Evolutionary conservation across 2,329 filamentous ascomycete genomes (phyloP).

Genomic region (Aspergillus brunneoviolaceus): DNA sequence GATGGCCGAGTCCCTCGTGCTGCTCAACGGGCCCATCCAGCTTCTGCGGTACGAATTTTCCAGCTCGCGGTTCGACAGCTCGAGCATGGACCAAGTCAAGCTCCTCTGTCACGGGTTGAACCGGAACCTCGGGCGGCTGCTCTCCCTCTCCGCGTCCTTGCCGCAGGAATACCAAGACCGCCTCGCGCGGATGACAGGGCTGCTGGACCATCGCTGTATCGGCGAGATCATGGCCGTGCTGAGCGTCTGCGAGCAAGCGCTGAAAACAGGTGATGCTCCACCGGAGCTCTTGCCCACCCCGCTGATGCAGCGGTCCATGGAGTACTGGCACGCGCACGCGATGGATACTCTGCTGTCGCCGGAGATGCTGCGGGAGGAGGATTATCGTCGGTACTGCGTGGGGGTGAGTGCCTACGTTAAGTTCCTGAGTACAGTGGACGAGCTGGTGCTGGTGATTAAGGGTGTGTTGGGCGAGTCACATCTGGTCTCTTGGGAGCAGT

Average conservation of each 20-base stretch:
- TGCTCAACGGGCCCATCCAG: constrained; percentile 35
- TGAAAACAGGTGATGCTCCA: constrained; percentile 50
- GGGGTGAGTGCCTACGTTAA: constrained; percentile 47
- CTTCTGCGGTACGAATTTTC: constrained; percentile 42
- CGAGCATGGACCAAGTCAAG: constrained; percentile 33
- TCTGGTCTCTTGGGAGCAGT: constrained; percentile 21
- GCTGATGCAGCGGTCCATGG: constrained; percentile 39
- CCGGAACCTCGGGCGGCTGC: constrained; percentile 37
- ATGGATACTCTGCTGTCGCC: constrained; percentile 29
- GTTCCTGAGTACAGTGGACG: constrained; percentile 47
- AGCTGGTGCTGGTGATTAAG: constrained; percentile 48
- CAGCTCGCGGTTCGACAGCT: constrained; percentile 38
- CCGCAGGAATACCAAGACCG: constrained; percentile 44
- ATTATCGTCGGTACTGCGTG: constrained; percentile 50
- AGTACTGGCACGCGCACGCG: constrained; percentile 25
- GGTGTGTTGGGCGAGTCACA: constrained; percentile 45
- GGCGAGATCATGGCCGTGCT: constrained; percentile 55
- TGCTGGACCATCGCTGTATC: constrained; percentile 47
- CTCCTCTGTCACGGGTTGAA: constrained; percentile 34
- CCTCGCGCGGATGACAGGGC: constrained; percentile 39
- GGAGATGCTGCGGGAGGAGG: constrained; percentile 40
- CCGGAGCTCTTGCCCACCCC: constrained; percentile 52
- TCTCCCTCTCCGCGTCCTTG: constrained; percentile 34
- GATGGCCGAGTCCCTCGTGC: constrained; percentile 32
- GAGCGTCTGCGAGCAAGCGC: constrained; percentile 47